phyloP scores from a whole-genome alignment of 208 protist genomes.

The Leishmania aethiopica region DNA sequence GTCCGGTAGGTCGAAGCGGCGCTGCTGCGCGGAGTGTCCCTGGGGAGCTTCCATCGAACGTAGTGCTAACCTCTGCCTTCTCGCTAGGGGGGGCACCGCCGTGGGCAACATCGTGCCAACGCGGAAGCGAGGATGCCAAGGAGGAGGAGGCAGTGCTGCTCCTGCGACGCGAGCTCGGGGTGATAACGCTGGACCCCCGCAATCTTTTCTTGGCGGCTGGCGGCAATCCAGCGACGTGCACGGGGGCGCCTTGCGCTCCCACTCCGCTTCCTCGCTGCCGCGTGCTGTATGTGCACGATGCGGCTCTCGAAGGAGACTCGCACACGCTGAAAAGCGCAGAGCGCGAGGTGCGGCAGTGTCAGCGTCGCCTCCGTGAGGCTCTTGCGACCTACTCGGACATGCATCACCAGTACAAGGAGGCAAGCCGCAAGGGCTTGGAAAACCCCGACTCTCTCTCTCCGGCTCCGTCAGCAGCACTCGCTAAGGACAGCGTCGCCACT shows the following conservation, averaged over 20 bases:
- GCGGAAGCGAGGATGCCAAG: constrained; percentile 4
- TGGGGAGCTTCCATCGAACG: constrained; percentile 1
- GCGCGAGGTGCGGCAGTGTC: constrained; percentile 19
- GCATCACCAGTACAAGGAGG: constrained; percentile 23
- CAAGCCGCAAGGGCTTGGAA: neutral
- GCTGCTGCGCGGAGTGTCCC: neutral
- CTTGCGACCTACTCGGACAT: constrained; percentile 14
- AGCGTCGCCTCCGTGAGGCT: constrained; percentile 24
- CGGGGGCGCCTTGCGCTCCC: neutral
- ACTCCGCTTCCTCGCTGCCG: constrained; percentile 18
- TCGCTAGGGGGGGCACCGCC: neutral
- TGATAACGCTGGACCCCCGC: constrained; percentile 6
- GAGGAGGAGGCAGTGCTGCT: constrained; percentile 11
- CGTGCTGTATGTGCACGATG: constrained; percentile 23
- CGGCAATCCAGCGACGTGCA: neutral
- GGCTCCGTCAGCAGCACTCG: neutral
- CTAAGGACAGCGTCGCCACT: neutral
- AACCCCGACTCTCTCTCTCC: neutral
- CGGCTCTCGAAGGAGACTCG: constrained; percentile 14
- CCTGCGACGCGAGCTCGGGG: constrained; percentile 9
- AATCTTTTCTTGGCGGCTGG: neutral
- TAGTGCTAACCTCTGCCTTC: neutral
- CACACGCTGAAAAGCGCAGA: constrained; percentile 15
- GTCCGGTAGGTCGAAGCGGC: constrained; percentile 1
- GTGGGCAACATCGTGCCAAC: neutral